Evolutionary conservation across 2,329 filamentous ascomycete species (phyloP), one percentile per base, ranked within the genome.

Genomic region (Pseudogymnoascus sp.): DNA sequence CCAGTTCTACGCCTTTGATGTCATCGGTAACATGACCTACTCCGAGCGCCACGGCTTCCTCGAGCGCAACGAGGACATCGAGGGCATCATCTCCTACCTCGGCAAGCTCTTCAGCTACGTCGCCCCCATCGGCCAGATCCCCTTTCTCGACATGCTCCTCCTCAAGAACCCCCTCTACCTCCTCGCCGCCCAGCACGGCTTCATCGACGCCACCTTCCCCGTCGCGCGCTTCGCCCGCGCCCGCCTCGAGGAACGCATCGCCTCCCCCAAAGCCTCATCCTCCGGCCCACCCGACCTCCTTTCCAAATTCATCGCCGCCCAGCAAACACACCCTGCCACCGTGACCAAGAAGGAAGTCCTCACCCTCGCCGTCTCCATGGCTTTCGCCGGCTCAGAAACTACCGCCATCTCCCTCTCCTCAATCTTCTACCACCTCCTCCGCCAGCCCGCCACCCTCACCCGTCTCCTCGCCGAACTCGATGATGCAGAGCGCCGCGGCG

Each of bases 1-100:
- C 64, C 89, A 93, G 70, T 92, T 87, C 72, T 92, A 90, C 68
- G 90, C 90, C 0, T 93, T 93, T 70, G 90, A 93, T 71, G 89
- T 92, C 13, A 91, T 91, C 66, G 88, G 88, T 5, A 86, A 90
- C 65, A 83, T 92, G 70, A 91, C 88, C 0, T 92, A 90, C 75
- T 86, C 84, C 72, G 90, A 90, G 72, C 80, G 88, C 0, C 82
- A 91, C 64, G 90, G 90, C 0, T 93, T 93, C 67, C 76, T 93
- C 1, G 88, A 93, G 73, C 82, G 83, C 71, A 87, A 90, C 60
- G 81, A 87, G 70, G 90, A 93, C 66, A 84, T 93, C 11, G 88
- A 90, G 66, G 88, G 88, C 0, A 91, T 92, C 61, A 82, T 92
- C 4, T 77, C 74, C 0, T 89, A 89, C 69, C 74, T 91, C 1